phyloP scores from a whole-genome alignment of 257 asterid species.

The Prunella vulgaris region DNA sequence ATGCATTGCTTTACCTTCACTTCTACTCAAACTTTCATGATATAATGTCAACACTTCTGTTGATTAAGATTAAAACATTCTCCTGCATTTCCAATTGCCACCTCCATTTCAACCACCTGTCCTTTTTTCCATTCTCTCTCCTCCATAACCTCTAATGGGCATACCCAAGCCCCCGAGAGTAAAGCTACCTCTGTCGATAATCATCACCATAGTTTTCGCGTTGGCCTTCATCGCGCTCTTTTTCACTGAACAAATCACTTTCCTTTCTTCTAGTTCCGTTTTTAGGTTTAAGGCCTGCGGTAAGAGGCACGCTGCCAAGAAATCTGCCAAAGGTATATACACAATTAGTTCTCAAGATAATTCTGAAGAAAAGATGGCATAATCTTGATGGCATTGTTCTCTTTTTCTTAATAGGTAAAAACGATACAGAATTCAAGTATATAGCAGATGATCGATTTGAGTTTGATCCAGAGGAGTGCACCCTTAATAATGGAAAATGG shows the following conservation, averaged over 20 bases:
- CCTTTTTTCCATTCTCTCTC: neutral
- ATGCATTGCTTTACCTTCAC: conserved; percentile 72
- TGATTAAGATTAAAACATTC: conserved; percentile 26
- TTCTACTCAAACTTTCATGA: conserved; percentile 57
- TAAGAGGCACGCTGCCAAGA: conserved; percentile 34
- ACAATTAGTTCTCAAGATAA: neutral
- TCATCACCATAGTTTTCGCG: conserved; percentile 36
- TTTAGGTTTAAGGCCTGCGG: conserved; percentile 57
- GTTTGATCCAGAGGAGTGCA: conserved; percentile 81
- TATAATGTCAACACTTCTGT: conserved; percentile 27
- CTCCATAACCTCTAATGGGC: conserved; percentile 35
- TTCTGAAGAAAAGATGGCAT: neutral
- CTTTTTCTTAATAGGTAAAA: conserved; percentile 27
- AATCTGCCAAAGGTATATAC: conserved; percentile 27
- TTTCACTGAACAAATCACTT: conserved; percentile 59
- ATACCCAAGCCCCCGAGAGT: conserved; percentile 40
- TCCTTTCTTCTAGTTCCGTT: conserved; percentile 42
- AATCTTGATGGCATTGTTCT: neutral
- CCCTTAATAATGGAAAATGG: conserved; percentile 69
- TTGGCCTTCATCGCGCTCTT: conserved; percentile 53
- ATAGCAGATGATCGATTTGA: conserved; percentile 73
- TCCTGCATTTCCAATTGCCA: conserved; percentile 9
- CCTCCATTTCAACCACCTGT: conserved; percentile 19
- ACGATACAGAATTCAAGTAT: conserved; percentile 34
- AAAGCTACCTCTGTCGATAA: conserved; percentile 51